Percentiles rank a stretch among this genome's conserved stretches.
phyloP scores from a whole-genome alignment of 768 basidiomycete species.

The Rhodotorula sphaerocarpa region DNA sequence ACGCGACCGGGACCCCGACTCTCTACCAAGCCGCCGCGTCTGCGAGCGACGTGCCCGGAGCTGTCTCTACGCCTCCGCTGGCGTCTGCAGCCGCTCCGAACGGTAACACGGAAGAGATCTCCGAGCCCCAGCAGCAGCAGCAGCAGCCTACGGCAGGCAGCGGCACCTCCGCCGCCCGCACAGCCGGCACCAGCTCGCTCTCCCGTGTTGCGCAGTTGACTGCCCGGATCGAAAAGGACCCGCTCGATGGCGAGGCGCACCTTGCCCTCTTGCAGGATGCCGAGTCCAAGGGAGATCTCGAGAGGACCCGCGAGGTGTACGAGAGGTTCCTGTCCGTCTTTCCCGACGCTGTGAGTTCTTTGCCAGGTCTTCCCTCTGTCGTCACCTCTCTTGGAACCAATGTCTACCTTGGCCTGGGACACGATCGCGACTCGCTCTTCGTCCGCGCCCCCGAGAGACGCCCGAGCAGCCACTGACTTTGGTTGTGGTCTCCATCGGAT shows the following conservation, averaged over 20 bases:
- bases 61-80: constrained; percentile 10
- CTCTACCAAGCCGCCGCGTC: constrained; percentile 15
- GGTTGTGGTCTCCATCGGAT: not conserved
- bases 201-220: constrained; percentile 35
- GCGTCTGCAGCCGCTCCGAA: not conserved
- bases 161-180: not conserved
- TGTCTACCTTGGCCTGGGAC: not conserved
- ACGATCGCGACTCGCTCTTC: not conserved
- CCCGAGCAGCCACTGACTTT: not conserved
- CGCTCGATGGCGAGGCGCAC: constrained; percentile 70
- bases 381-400: too few species aligned
- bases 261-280: constrained; percentile 67
- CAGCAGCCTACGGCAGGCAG: not conserved
- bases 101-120: not conserved
- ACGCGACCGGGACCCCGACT: constrained; percentile 14
- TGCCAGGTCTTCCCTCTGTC: not conserved
- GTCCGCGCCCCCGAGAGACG: not conserved
- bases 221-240: constrained; percentile 48
- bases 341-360: constrained; percentile 75
- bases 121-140: constrained; percentile 1
- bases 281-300: constrained; percentile 66
- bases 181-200: constrained; percentile 5
- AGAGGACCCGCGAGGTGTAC: constrained; percentile 70
- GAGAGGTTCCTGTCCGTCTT: constrained; percentile 73
- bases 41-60: constrained; percentile 12